These are phyloP conservation scores for Thraustotheca clavata DNA, from an alignment of 352 stramenopile species.

Conservation along the genomic window DNA sequence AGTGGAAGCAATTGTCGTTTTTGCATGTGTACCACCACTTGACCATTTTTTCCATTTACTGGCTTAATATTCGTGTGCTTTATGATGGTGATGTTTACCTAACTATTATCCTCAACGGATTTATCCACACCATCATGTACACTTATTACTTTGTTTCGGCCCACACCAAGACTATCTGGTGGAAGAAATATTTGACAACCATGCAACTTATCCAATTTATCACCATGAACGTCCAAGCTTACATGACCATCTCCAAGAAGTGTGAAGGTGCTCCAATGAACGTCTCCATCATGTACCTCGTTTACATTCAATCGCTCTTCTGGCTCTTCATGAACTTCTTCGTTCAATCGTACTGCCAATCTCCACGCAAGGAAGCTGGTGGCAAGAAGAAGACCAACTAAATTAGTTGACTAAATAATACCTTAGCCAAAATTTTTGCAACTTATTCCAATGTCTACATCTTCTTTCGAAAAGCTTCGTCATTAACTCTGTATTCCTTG, in stretches of 20 bases:
- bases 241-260: conserved; percentile 78
- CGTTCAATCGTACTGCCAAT: conserved; percentile 86
- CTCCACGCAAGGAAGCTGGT: conserved; percentile 17
- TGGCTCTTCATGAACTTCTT: conserved; percentile 97
- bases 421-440: no score
- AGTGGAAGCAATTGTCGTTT: conserved; percentile 96
- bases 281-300: conserved; percentile 87
- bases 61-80: conserved; percentile 89
- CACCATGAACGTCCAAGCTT: conserved; percentile 71
- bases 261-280: conserved; percentile 68
- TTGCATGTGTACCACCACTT: conserved; percentile 97
- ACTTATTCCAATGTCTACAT: no score
- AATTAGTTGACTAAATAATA: not conserved
- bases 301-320: conserved; percentile 95
- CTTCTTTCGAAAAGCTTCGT: no score
- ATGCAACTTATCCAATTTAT: conserved; percentile 95
- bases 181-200: conserved; percentile 94
- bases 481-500: no score
- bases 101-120: conserved; percentile 94
- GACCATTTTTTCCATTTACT: conserved; percentile 97
- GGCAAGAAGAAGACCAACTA: conserved; percentile 25
- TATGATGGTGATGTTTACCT: conserved; percentile 97
- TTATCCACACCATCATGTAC: conserved; percentile 99
- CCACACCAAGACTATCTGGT: conserved; percentile 96
- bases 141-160: conserved; percentile 98